These are phyloP conservation scores for Leptodermis oblonga DNA, from an alignment of 257 asterid species.

Conservation along the genomic window DNA sequence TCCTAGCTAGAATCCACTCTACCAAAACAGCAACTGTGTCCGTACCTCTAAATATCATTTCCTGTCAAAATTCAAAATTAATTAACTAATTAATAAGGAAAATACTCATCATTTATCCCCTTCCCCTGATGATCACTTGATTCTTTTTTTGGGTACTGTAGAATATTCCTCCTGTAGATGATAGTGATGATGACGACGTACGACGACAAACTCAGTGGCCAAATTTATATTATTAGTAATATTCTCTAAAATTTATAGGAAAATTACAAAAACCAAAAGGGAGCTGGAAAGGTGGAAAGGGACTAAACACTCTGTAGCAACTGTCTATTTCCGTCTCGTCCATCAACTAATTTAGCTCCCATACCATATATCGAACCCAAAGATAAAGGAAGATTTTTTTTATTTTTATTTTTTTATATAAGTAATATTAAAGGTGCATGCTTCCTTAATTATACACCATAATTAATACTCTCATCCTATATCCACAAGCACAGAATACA, in stretches of 20 bases:
- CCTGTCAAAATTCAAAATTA: too few relatives aligned
- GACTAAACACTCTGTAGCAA: slow-evolving; percentile 18
- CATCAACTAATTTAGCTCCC: too few relatives aligned
- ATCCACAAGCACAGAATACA: too few relatives aligned
- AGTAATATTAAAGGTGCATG: too few relatives aligned
- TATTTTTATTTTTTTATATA: too few relatives aligned
- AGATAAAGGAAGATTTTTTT: too few relatives aligned
- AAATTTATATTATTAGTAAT: slow-evolving; percentile 2
- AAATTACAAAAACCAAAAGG: slow-evolving; percentile 15
- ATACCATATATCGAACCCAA: too few relatives aligned
- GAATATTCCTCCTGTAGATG: background rate
- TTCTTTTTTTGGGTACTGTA: background rate
- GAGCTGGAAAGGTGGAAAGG: slow-evolving; percentile 18
- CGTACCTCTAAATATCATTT: slow-evolving; percentile 86
- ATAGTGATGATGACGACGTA: background rate
- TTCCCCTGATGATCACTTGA: background rate
- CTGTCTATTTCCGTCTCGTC: slow-evolving; percentile 5
- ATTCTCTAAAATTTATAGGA: slow-evolving; percentile 1
- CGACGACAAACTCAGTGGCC: slow-evolving; percentile 15
- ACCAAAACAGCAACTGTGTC: slow-evolving; percentile 70
- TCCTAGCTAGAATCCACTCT: slow-evolving; percentile 81
- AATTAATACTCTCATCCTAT: too few relatives aligned
- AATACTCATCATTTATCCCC: too few relatives aligned
- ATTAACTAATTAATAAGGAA: too few relatives aligned
- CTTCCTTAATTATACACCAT: too few relatives aligned